phyloP scores from a whole-genome alignment of 1,284 basidiomycete genomes.

The Malassezia furfur region DNA sequence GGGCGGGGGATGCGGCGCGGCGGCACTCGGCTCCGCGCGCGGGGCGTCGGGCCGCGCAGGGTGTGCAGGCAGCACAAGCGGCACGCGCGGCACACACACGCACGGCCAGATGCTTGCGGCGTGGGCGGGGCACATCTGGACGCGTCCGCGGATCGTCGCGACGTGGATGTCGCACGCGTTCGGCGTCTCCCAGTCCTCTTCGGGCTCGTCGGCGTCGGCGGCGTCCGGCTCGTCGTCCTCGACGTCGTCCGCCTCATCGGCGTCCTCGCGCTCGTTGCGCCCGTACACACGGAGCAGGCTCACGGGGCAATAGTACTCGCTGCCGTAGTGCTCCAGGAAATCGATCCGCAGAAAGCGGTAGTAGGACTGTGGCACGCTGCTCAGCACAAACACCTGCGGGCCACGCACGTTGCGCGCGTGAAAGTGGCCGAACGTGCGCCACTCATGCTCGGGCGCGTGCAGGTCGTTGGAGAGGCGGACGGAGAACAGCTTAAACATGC shows the following conservation, averaged over 20 bases:
- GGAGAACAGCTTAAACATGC: slow-evolving; percentile 82
- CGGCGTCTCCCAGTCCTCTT: not conserved
- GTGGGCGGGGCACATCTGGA: not conserved
- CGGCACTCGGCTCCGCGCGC: not conserved
- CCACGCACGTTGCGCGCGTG: slow-evolving; percentile 79
- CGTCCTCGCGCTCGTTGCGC: slow-evolving; percentile 90
- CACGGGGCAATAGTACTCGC: slow-evolving; percentile 91
- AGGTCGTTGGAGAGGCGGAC: slow-evolving; percentile 72
- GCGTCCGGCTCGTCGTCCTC: slow-evolving; percentile 18
- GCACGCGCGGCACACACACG: not conserved
- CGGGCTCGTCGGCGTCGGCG: slow-evolving; percentile 1
- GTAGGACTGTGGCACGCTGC: slow-evolving; percentile 26
- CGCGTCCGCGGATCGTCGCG: not conserved
- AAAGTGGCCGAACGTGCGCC: slow-evolving; percentile 60
- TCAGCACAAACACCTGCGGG: slow-evolving; percentile 61
- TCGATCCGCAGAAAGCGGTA: slow-evolving; percentile 81
- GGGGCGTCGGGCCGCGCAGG: too few relatives aligned
- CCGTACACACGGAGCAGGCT: slow-evolving; percentile 88
- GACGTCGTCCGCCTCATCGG: slow-evolving; percentile 61
- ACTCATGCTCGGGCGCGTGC: slow-evolving; percentile 59
- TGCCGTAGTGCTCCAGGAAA: slow-evolving; percentile 85
- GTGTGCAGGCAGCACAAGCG: not conserved
- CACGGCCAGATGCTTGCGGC: not conserved
- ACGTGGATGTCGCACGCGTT: not conserved
- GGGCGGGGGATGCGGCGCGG: not conserved